A percentile compares a stretch with the other conserved stretches of the same genome.
Conservation (phyloP, 176 grass and related monocot species). For the Carex pumila region DNA sequence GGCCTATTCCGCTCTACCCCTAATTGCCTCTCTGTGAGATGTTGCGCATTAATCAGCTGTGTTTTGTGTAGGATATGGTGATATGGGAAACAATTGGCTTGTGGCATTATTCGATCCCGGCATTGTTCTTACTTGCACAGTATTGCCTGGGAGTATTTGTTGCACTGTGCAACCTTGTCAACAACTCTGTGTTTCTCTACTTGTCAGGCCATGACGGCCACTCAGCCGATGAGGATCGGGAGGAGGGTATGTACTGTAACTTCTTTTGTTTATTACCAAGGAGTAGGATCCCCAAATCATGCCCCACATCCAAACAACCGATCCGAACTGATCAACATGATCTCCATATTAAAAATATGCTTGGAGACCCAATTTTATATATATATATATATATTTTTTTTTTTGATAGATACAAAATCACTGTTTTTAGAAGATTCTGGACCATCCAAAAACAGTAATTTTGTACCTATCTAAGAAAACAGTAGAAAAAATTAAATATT, state of each 20-base stretch:
- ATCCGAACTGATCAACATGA: no score
- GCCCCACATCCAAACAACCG: no score
- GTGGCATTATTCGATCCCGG: conserved; percentile 97
- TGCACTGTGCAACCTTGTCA: conserved; percentile 94
- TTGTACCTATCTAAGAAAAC: no score
- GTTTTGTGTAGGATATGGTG: conserved; percentile 79
- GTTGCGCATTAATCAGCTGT: conserved; percentile 14
- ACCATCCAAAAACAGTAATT: no score
- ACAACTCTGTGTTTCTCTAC: conserved; percentile 87
- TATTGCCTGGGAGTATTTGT: conserved; percentile 97
- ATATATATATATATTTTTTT: no score
- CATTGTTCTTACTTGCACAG: conserved; percentile 91
- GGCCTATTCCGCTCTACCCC: no score
- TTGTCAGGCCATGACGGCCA: conserved; percentile 42
- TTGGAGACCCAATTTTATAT: no score
- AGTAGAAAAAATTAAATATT: no score
- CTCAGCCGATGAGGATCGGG: conserved; percentile 63
- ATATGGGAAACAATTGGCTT: conserved; percentile 98
- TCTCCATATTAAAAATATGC: no score
- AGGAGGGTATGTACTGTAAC: conserved; percentile 60
- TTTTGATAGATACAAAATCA: no score
- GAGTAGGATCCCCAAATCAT: no score
- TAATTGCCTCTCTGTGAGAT: background rate
- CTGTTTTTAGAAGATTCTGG: no score
- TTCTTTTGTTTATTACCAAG: background rate